phyloP scores from a whole-genome alignment of 2,329 filamentous ascomycete genomes.

The Sporothrix schenckii region DNA sequence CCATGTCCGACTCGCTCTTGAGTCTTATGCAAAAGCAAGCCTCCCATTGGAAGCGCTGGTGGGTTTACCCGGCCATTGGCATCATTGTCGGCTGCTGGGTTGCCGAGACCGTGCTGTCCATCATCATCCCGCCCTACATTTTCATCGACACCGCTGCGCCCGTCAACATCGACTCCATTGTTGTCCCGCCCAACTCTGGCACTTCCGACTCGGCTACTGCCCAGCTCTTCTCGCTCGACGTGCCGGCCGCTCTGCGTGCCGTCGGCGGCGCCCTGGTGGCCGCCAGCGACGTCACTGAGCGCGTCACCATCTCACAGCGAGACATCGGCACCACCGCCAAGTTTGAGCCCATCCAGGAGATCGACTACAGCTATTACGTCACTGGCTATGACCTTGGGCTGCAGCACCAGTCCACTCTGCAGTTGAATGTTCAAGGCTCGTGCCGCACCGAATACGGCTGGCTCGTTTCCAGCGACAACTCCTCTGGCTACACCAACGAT shows the following conservation, averaged over 20 bases:
- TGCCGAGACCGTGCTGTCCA: constrained; percentile 32
- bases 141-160: constrained; percentile 33
- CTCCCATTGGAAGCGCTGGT: constrained; percentile 33
- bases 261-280: constrained; percentile 82
- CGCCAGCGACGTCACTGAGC: constrained; percentile 54
- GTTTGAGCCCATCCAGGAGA: constrained; percentile 35
- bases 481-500: constrained; percentile 35
- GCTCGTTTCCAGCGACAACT: constrained; percentile 34
- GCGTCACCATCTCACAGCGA: constrained; percentile 28
- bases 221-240: constrained; percentile 34
- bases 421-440: constrained; percentile 38
- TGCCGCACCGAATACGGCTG: constrained; percentile 41
- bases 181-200: constrained; percentile 33
- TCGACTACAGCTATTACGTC: constrained; percentile 39
- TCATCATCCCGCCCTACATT: constrained; percentile 32
- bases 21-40: constrained; percentile 26
- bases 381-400: constrained; percentile 40
- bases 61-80: constrained; percentile 34
- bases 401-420: constrained; percentile 38
- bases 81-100: constrained; percentile 34
- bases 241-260: constrained; percentile 75
- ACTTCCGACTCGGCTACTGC: constrained; percentile 30
- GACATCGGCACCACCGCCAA: constrained; percentile 34
- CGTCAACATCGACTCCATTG: constrained; percentile 32
- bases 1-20: constrained; percentile 34